Conservation (phyloP, 2,329 filamentous ascomycete species). For the Nemania bipapillata region DNA sequence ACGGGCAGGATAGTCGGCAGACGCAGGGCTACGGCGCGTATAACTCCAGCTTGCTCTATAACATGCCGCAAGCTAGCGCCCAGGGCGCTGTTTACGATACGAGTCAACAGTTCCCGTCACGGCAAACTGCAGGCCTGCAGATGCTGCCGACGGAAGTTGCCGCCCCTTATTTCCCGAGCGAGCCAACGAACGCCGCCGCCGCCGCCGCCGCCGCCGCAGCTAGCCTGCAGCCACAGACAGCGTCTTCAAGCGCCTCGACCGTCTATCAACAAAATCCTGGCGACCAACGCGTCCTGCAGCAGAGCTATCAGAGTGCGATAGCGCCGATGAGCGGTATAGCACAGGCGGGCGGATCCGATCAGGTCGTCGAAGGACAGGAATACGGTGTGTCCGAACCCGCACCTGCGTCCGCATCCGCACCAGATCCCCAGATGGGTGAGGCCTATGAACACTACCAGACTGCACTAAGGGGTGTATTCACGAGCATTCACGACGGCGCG, state of each 20-base stretch:
- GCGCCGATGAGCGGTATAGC: slow-evolving; percentile 60
- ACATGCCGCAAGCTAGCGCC: slow-evolving; percentile 71
- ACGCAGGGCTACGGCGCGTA: slow-evolving; percentile 67
- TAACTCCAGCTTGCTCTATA: slow-evolving; percentile 80
- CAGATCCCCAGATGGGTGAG: slow-evolving; percentile 67
- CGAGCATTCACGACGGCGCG: slow-evolving; percentile 69
- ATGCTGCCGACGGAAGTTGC: slow-evolving; percentile 74
- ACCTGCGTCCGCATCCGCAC: neutral
- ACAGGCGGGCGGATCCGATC: slow-evolving; percentile 57
- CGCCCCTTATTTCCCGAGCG: slow-evolving; percentile 79
- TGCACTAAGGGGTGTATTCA: slow-evolving; percentile 74
- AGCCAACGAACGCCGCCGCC: slow-evolving; percentile 71
- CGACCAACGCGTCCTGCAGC: slow-evolving; percentile 66
- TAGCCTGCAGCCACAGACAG: slow-evolving; percentile 62
- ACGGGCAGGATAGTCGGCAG: slow-evolving; percentile 70
- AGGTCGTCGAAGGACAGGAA: slow-evolving; percentile 68
- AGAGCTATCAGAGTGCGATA: slow-evolving; percentile 62
- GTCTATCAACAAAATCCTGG: slow-evolving; percentile 74
- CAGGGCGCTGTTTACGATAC: slow-evolving; percentile 78
- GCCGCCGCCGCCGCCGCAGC: slow-evolving; percentile 68
- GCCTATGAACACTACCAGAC: slow-evolving; percentile 74
- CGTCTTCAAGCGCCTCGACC: slow-evolving; percentile 62
- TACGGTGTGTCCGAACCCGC: slow-evolving; percentile 49
- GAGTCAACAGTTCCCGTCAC: slow-evolving; percentile 77
- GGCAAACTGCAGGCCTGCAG: slow-evolving; percentile 80